Percentiles rank a stretch among this genome's conserved stretches.
These are phyloP conservation scores for Debaryomyces sp. DNA, from an alignment of 1,139 yeast species.

Conservation along the genomic window DNA sequence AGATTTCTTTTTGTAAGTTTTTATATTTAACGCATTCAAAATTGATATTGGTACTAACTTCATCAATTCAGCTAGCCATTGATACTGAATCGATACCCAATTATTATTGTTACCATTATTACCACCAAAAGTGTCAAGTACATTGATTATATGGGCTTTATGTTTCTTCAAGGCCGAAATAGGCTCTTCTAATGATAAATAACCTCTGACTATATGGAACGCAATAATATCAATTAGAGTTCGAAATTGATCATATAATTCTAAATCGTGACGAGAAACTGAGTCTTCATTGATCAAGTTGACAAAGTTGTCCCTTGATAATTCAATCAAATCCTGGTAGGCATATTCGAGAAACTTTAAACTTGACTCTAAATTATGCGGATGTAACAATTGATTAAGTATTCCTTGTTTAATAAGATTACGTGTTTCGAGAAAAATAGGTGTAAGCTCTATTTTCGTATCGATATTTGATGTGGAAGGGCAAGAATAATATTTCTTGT, in stretches of 20 bases:
- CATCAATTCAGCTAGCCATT: constrained; percentile 63
- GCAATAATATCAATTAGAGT: constrained; percentile 60
- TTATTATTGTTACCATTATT: constrained; percentile 16
- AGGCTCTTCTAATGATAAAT: constrained; percentile 63
- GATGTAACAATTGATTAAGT: constrained; percentile 35
- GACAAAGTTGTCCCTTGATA: constrained; percentile 24
- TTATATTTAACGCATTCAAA: constrained; percentile 27
- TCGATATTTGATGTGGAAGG: constrained; percentile 30
- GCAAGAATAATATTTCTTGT: constrained; percentile 40
- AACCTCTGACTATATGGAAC: constrained; percentile 63
- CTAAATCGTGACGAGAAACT: constrained; percentile 32
- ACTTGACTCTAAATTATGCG: constrained; percentile 37
- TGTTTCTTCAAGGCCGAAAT: constrained; percentile 65
- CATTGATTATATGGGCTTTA: constrained; percentile 58
- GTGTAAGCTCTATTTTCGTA: constrained; percentile 37
- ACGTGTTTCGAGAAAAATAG: constrained; percentile 43
- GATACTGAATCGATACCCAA: constrained; percentile 49
- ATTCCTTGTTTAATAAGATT: constrained; percentile 43
- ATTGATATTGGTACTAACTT: constrained; percentile 45
- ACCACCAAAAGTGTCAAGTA: constrained; percentile 19
- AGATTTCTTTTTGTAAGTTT: constrained; percentile 5
- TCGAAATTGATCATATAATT: constrained; percentile 38
- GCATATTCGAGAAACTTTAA: constrained; percentile 35
- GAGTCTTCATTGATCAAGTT: constrained; percentile 9
- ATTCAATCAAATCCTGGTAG: constrained; percentile 34